Evolutionary conservation across 2,329 filamentous ascomycete genomes (phyloP).

Genomic region (Colletotrichum chrysophilum): DNA sequence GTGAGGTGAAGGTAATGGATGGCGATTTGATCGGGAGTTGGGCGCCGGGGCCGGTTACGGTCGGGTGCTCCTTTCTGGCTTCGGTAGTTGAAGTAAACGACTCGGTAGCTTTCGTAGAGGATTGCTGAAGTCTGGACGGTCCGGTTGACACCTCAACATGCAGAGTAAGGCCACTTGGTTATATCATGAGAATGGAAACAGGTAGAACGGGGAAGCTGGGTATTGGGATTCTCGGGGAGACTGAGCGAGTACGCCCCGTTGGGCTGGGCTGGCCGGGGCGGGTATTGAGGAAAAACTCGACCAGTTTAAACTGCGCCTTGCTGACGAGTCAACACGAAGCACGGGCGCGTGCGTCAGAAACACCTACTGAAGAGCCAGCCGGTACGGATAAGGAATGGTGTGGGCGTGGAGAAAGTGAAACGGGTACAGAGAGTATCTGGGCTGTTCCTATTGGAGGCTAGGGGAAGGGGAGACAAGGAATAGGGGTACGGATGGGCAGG

Average conservation of each 20-base stretch:
- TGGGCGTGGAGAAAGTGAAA: conserved; percentile 6
- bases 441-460: background rate
- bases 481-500: background rate
- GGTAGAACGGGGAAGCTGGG: background rate
- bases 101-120: background rate
- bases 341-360: conserved; percentile 12
- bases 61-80: background rate
- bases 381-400: background rate
- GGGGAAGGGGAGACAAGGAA: background rate
- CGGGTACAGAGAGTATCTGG: background rate
- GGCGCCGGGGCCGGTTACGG: background rate
- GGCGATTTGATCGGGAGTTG: background rate
- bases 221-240: background rate
- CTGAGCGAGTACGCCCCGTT: conserved; percentile 2
- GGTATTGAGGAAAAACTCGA: background rate
- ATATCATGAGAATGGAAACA: background rate
- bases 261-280: background rate
- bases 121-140: background rate
- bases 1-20: background rate
- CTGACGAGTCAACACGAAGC: conserved; percentile 6
- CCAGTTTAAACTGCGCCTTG: conserved; percentile 10
- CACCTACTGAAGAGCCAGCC: background rate
- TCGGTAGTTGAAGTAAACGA: background rate
- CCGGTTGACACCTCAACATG: background rate
- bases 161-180: conserved; percentile 1